Evolutionary conservation across 169 alveolate genomes (phyloP).

Genomic region (Plasmodium fragile): DNA sequence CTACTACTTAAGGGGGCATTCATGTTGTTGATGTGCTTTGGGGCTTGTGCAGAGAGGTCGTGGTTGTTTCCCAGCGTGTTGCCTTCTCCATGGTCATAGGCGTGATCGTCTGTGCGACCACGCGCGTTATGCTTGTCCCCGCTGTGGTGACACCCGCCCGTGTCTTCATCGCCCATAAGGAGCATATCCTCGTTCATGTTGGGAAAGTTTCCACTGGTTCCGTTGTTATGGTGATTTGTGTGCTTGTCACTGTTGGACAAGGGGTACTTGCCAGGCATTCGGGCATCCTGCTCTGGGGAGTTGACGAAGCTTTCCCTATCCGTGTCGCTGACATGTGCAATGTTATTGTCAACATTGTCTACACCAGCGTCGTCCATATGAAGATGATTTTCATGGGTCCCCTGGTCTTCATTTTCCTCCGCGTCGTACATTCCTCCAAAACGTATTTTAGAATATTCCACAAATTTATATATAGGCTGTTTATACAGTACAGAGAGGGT

Average conservation of each 20-base stretch:
- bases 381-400: neutral
- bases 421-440: conserved; percentile 65
- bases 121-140: neutral
- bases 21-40: neutral
- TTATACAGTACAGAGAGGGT: conserved; percentile 72
- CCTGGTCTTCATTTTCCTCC: conserved; percentile 21
- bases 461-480: conserved; percentile 51
- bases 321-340: neutral
- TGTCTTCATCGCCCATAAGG: neutral
- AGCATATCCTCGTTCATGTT: conserved; percentile 43
- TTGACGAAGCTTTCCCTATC: neutral
- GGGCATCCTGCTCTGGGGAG: neutral
- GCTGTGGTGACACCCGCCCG: neutral
- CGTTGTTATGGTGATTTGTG: neutral
- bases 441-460: conserved; percentile 57
- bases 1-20: neutral
- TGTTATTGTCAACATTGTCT: neutral
- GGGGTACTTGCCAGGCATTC: neutral
- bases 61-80: neutral
- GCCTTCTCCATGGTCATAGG: neutral
- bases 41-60: neutral
- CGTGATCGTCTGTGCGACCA: neutral
- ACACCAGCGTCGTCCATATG: neutral
- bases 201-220: conserved; percentile 9
- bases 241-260: neutral